Base-by-base conservation (phyloP, 2,329 filamentous ascomycete species). In the Elsinoe batatas region DNA sequence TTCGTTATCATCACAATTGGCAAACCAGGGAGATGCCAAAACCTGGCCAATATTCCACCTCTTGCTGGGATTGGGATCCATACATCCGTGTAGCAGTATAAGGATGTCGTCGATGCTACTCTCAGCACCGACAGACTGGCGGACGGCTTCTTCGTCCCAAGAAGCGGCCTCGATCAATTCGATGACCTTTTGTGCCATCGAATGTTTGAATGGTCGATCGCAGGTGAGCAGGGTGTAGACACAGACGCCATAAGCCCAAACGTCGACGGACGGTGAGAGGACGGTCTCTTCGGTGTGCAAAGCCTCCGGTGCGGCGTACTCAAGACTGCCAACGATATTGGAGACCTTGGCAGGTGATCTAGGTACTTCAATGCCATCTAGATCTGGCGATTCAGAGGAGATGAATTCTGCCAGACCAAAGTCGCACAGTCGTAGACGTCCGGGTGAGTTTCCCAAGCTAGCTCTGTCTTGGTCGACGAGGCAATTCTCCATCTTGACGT, bases 321-420 rank as follows among this genome's bases (percentile, higher is more conserved):
- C 79, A 17, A 84, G 70, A 56, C 80, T 84, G 35, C 81, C 82
- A 40, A 79, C 79, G 47, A 83, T 71, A 5, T 59, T 59, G 40
- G 47, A 12, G 77, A 80, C 61, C 76, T 47, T 46, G 4, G 49
- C 3, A 77, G 79, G 55, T 12, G 55, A 56, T 10, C 36, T 37
- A 10, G 53, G 18, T 12, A 44, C 54, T 8, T 58, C 58, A 1
- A n/a, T n/a, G 7, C 47, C 37, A n/a, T 30, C 78, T 77, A 56
- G 80, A 79, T 60, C 73, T 76, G 58, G 71, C 69, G 6, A 62
- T 58, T 82, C 80, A 56, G 72, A 76, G 18, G 76, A 74, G 60
- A 85, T 76, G 71, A 83, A 85, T 64, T 85, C 82, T 11, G 83
- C 81, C 72, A 86, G 82, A 47, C 83, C 83, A 63, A 86, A 86